Percentiles rank a stretch among this genome's conserved stretches.
Conservation (phyloP, 78 protist genomes). For the Trichosphaerium sp. region DNA sequence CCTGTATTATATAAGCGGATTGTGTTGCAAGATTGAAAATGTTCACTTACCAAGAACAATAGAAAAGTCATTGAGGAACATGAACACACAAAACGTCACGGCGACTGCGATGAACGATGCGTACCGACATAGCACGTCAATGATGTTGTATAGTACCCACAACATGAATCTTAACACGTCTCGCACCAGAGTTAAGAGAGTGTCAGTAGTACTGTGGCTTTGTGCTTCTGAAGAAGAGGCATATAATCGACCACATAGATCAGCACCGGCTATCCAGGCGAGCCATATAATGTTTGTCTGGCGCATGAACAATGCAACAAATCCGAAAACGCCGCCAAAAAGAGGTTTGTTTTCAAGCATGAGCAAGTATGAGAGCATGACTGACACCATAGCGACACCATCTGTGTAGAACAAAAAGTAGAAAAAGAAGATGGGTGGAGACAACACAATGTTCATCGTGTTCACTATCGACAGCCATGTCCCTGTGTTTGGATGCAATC, state of each 20-base stretch:
- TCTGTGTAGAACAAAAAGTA: slow-evolving; percentile 21
- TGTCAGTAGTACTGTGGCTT: neutral
- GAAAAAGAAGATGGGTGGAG: slow-evolving; percentile 13
- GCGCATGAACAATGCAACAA: slow-evolving; percentile 7
- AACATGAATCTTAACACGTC: neutral
- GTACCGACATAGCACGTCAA: slow-evolving; percentile 2
- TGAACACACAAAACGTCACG: slow-evolving; percentile 1
- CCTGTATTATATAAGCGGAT: no score
- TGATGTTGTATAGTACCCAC: neutral
- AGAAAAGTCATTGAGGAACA: slow-evolving; percentile 1
- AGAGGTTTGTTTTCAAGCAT: neutral
- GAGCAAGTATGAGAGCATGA: neutral
- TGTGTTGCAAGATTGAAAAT: no score
- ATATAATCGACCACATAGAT: no score
- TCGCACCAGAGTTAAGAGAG: neutral
- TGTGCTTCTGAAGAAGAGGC: no score
- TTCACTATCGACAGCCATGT: no score
- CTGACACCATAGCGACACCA: slow-evolving; percentile 14
- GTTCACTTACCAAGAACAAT: no score
- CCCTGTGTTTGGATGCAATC: no score
- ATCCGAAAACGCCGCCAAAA: no score
- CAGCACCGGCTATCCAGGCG: slow-evolving; percentile 21
- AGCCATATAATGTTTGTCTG: slow-evolving; percentile 36
- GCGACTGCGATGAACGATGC: slow-evolving; percentile 15
- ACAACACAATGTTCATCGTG: neutral